These are phyloP conservation scores for Calonectria montana DNA, from an alignment of 2,329 filamentous ascomycete genomes.

Conservation along the genomic window DNA sequence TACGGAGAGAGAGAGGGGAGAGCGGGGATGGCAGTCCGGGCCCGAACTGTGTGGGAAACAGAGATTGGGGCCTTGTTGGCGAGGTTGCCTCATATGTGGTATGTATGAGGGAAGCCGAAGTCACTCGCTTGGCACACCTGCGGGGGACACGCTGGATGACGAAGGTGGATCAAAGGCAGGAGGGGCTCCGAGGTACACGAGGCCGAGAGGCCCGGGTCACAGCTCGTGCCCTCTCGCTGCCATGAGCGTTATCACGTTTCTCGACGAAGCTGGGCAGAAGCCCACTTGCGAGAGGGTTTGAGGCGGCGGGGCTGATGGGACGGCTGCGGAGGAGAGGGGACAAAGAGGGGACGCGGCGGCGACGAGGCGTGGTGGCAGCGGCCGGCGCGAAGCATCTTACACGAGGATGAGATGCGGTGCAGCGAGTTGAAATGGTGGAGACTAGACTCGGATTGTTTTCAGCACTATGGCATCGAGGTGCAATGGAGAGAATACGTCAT, in stretches of 20 bases:
- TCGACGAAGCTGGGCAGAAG: constrained; percentile 15
- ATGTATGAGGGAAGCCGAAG: constrained; percentile 5
- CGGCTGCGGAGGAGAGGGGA: constrained; percentile 21
- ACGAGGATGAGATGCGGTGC: background rate
- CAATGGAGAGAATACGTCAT: background rate
- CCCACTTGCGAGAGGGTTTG: constrained; percentile 21
- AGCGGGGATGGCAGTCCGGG: background rate
- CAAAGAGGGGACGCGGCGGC: constrained; percentile 24
- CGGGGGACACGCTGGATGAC: background rate
- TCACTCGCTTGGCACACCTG: background rate
- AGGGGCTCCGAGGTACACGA: background rate
- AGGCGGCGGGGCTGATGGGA: constrained; percentile 28
- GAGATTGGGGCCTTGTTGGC: background rate
- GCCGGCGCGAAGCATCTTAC: constrained; percentile 8
- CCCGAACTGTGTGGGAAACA: background rate
- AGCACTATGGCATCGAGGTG: background rate
- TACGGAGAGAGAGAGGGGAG: background rate
- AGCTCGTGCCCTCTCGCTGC: background rate
- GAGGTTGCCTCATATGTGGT: background rate
- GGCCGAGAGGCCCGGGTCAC: background rate
- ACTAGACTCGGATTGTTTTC: background rate
- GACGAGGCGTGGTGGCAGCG: constrained; percentile 26
- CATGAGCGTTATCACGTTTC: constrained; percentile 15
- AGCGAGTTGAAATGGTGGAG: background rate
- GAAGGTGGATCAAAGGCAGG: background rate